These are phyloP conservation scores for Spathaspora boniae DNA, from an alignment of 805 yeast species.

Conservation along the genomic window DNA sequence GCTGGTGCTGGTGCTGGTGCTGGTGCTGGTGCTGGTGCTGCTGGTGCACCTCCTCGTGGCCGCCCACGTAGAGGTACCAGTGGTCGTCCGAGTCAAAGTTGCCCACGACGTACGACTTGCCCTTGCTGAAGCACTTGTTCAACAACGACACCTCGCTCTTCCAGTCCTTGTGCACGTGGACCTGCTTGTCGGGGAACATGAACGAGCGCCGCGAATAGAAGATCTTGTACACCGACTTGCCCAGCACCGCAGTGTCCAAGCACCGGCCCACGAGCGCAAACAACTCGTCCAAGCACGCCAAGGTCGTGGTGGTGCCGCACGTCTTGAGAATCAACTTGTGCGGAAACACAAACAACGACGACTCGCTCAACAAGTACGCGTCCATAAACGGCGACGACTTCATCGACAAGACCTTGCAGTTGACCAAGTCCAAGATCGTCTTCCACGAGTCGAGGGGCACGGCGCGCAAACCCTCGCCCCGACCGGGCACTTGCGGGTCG, in stretches of 20 bases:
- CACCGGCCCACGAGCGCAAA: constrained; percentile 38
- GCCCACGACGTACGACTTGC: constrained; percentile 74
- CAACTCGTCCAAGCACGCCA: constrained; percentile 67
- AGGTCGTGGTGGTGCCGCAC: constrained; percentile 93
- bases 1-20: neutral
- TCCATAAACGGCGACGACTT: constrained; percentile 64
- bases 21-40: constrained; percentile 5
- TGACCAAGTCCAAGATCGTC: constrained; percentile 70
- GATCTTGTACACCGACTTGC: constrained; percentile 50
- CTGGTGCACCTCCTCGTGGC: constrained; percentile 18
- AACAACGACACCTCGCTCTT: constrained; percentile 69
- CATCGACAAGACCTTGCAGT: constrained; percentile 83
- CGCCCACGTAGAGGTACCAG: constrained; percentile 84
- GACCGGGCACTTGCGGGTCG: constrained; percentile 33
- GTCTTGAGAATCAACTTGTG: constrained; percentile 87
- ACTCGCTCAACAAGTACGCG: constrained; percentile 84
- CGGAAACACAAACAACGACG: constrained; percentile 83
- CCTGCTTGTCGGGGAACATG: constrained; percentile 87
- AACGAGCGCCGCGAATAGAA: constrained; percentile 90
- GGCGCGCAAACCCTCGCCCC: constrained; percentile 51
- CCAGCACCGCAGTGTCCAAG: constrained; percentile 18
- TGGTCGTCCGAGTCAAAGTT: constrained; percentile 70
- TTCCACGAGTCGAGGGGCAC: constrained; percentile 71
- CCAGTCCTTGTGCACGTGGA: constrained; percentile 83
- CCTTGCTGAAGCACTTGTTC: constrained; percentile 58